Evolutionary conservation across 345 rosid genomes (phyloP).

Genomic region (Melastoma malabathricum): DNA sequence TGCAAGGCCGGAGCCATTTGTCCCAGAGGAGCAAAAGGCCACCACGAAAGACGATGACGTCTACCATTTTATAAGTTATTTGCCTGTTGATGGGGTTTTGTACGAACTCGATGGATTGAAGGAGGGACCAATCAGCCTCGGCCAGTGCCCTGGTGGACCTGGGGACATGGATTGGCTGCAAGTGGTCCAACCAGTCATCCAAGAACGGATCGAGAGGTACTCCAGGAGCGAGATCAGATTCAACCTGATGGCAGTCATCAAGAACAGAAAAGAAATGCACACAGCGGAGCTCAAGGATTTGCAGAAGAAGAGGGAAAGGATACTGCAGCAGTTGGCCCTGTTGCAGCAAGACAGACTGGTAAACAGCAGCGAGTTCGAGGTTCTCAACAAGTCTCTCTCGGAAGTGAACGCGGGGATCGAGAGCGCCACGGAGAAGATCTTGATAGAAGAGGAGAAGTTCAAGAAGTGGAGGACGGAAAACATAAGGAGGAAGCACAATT

Average conservation of each 20-base stretch:
- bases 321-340: constrained; percentile 50
- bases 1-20: constrained; percentile 96
- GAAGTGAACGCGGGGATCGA: constrained; percentile 74
- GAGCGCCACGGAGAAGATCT: constrained; percentile 64
- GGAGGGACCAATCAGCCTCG: constrained; percentile 93
- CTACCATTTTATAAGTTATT: constrained; percentile 91
- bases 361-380: constrained; percentile 38
- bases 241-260: constrained; percentile 87
- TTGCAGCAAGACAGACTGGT: constrained; percentile 39
- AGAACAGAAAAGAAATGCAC: constrained; percentile 76
- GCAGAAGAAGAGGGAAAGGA: constrained; percentile 68
- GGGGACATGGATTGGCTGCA: constrained; percentile 69
- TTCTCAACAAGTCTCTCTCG: constrained; percentile 40
- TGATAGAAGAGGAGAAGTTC: constrained; percentile 92
- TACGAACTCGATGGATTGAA: constrained; percentile 97
- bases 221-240: constrained; percentile 91
- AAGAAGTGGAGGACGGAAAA: constrained; percentile 96
- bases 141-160: constrained; percentile 49
- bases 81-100: constrained; percentile 78
- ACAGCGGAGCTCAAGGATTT: constrained; percentile 82
- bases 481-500: constrained; percentile 86
- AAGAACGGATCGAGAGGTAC: constrained; percentile 80
- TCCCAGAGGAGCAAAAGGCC: constrained; percentile 76
- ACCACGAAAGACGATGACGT: constrained; percentile 94
- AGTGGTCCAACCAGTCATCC: constrained; percentile 92